Base-by-base conservation (phyloP, 192 early-diverging fungal genomes). In the Coemansia sp. region DNA sequence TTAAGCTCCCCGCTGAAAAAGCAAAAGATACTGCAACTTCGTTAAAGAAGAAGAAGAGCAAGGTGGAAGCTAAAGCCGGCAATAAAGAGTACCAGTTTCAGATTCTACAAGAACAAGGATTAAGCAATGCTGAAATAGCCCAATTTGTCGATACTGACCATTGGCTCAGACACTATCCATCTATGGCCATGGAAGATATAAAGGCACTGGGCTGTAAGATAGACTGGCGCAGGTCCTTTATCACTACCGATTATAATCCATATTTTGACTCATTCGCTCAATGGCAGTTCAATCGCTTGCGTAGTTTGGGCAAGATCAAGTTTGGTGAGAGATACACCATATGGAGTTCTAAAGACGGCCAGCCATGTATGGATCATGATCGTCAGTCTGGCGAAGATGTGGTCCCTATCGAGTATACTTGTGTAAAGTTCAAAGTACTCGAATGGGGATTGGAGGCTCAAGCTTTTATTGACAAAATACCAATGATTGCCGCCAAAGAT, bases 291-390 rank as follows among this genome's bases (percentile, higher is more conserved):
- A 91, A 89, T 79, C 90, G 87, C 57, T 83, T 99, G 39, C 78
- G 81, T 48, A 79, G 73, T 7, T 76, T 86, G 70, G 58, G 80
- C 30, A 94, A 96, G 78, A 83, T 99, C 66, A 91, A 94, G 65
- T 97, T 94, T 68, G 96, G 94, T 53, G 88, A 97, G 70, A 85
- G 95, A 28, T 92, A 94, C 74, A 99, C 96, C 12, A 94, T 99
- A 58, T 99, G 94, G 80, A 97, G 94, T 28, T 83, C 90, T 50
- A 75, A 91, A 33, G 96, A 99, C 71, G 87, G 85, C 6, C 96
- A 99, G 75, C 90, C 96, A 41, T 99, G 96, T 78, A 96, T 99
- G 94, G 96, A 99, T 78, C 96, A 99, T 77, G 96, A 99, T 78
- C 90, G 95, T 50, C 71, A 83, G 61, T 82, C 84, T 43, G 96